phyloP scores from a whole-genome alignment of 1,284 basidiomycete genomes.

The Schizophyllum commune region DNA sequence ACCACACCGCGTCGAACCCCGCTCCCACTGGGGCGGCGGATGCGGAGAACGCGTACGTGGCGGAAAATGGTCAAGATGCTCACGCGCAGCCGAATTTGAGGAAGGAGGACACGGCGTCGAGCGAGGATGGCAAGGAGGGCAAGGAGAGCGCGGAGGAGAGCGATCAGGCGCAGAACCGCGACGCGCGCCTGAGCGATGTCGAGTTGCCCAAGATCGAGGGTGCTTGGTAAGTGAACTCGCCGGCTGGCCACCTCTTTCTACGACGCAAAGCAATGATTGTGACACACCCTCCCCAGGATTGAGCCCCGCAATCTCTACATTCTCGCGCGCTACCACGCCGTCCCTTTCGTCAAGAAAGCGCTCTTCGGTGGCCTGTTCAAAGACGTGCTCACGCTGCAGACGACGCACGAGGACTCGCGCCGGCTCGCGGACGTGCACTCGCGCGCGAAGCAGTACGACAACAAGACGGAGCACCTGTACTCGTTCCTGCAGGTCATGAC shows the following conservation, averaged over 20 bases:
- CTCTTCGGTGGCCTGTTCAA: conserved; percentile 17
- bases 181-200: background rate
- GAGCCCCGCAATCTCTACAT: conserved; percentile 22
- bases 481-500: conserved; percentile 22
- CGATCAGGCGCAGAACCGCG: background rate
- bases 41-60: conserved; percentile 14
- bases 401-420: conserved; percentile 7
- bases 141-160: background rate
- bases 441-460: conserved; percentile 20
- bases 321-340: conserved; percentile 19
- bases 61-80: background rate
- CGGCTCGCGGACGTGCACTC: conserved; percentile 16
- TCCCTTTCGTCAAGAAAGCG: conserved; percentile 17
- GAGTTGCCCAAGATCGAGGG: background rate
- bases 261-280: background rate
- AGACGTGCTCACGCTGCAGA: conserved; percentile 12
- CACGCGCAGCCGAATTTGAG: background rate
- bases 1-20: background rate
- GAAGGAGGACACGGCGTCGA: background rate
- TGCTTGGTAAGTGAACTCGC: background rate
- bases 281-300: conserved; percentile 17
- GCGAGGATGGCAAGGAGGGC: background rate
- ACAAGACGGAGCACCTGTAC: conserved; percentile 24
- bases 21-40: background rate
- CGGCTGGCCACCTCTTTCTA: background rate